Evolutionary conservation across 2,329 filamentous ascomycete species (phyloP).

Genomic region (Hypoxylon sp.): DNA sequence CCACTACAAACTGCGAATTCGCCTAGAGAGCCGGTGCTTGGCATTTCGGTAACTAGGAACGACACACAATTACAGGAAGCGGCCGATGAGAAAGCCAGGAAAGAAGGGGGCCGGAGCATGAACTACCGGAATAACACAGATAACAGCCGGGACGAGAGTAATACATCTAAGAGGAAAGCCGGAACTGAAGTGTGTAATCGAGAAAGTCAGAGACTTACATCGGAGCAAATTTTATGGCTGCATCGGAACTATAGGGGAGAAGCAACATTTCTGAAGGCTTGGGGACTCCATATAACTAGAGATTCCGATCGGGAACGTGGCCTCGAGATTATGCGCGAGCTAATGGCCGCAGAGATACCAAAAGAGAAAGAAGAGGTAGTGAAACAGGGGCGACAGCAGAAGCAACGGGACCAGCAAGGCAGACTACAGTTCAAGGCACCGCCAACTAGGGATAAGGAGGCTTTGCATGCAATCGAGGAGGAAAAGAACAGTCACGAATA

Average conservation of each 20-base stretch:
- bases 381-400: background rate
- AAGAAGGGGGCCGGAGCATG: background rate
- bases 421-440: background rate
- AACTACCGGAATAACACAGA: background rate
- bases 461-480: conserved; percentile 28
- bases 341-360: conserved; percentile 33
- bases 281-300: conserved; percentile 34
- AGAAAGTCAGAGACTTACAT: conserved; percentile 21
- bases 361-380: conserved; percentile 19
- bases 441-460: conserved; percentile 8
- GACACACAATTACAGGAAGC: too few species aligned
- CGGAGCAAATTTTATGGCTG: conserved; percentile 36
- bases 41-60: background rate
- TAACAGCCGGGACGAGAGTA: background rate
- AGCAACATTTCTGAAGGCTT: conserved; percentile 40
- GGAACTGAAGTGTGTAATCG: background rate
- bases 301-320: conserved; percentile 32
- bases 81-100: background rate
- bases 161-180: background rate
- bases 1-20: background rate
- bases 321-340: conserved; percentile 28
- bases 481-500: conserved; percentile 4
- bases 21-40: background rate
- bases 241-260: conserved; percentile 42
- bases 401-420: conserved; percentile 4